phyloP scores from a whole-genome alignment of 352 stramenopile species.

The Blastocystis sp. region DNA sequence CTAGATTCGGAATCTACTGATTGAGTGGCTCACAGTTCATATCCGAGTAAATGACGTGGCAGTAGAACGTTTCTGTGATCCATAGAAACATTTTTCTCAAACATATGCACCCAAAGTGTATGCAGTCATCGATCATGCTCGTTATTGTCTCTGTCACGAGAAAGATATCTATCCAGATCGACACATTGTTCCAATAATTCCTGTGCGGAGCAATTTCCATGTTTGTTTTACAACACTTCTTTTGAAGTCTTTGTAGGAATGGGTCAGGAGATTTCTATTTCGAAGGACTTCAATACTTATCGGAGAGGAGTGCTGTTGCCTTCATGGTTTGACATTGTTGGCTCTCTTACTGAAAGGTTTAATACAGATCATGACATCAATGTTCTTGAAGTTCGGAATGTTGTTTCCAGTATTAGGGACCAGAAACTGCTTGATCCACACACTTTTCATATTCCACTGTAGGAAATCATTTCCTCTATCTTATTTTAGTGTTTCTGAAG shows the following conservation, averaged over 20 bases:
- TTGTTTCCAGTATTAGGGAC: background rate
- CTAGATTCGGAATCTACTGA: conserved; percentile 30
- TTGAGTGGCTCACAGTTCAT: conserved; percentile 53
- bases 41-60: background rate
- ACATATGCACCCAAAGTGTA: background rate
- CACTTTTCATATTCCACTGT: conserved; percentile 4
- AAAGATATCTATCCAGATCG: too few species aligned
- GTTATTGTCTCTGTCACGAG: too few species aligned
- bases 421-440: background rate
- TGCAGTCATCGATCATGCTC: too few species aligned
- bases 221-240: background rate
- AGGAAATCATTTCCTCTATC: background rate
- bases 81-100: background rate
- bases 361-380: conserved; percentile 23
- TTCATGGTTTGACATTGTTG: background rate
- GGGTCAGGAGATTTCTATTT: conserved; percentile 29
- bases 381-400: background rate
- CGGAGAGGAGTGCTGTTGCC: background rate
- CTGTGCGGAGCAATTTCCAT: background rate
- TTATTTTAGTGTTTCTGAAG: background rate
- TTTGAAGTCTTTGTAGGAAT: background rate
- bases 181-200: background rate
- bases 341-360: conserved; percentile 3
- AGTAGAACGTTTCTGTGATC: background rate
- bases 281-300: conserved; percentile 17